Conservation (phyloP, 257 asterid genomes). For the Gardenia jasminoides region DNA sequence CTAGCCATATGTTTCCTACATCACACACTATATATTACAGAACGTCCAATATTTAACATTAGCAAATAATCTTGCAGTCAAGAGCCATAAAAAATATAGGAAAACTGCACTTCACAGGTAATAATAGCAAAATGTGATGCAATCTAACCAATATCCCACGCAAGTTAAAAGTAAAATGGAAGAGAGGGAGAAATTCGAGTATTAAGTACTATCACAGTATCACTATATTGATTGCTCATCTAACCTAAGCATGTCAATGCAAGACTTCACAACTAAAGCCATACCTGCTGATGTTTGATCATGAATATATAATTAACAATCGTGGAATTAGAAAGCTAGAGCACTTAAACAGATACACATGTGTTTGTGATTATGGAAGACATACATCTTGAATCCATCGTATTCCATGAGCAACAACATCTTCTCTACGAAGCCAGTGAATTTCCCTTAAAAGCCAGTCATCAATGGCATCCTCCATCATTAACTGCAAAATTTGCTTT, state of each 20-base stretch:
- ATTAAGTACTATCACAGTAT: neutral
- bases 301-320: neutral
- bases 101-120: neutral
- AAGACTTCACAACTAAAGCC: neutral
- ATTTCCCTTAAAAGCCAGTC: slow-evolving; percentile 96
- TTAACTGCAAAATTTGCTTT: slow-evolving; percentile 90
- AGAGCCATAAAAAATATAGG: neutral
- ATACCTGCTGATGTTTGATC: neutral
- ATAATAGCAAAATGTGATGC: neutral
- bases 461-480: slow-evolving; percentile 99
- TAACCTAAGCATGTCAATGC: neutral
- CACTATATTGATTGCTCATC: neutral
- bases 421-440: slow-evolving; percentile 88
- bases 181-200: neutral
- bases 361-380: slow-evolving; percentile 16
- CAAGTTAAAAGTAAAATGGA: neutral
- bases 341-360: neutral
- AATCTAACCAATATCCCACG: neutral
- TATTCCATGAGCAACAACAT: slow-evolving; percentile 75
- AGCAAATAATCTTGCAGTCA: neutral
- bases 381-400: slow-evolving; percentile 84
- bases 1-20: neutral
- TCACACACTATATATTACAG: neutral
- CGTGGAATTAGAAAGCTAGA: neutral
- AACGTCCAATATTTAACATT: neutral